phyloP scores from a whole-genome alignment of 768 basidiomycete species.

The Trichaptum fuscoviolaceum region DNA sequence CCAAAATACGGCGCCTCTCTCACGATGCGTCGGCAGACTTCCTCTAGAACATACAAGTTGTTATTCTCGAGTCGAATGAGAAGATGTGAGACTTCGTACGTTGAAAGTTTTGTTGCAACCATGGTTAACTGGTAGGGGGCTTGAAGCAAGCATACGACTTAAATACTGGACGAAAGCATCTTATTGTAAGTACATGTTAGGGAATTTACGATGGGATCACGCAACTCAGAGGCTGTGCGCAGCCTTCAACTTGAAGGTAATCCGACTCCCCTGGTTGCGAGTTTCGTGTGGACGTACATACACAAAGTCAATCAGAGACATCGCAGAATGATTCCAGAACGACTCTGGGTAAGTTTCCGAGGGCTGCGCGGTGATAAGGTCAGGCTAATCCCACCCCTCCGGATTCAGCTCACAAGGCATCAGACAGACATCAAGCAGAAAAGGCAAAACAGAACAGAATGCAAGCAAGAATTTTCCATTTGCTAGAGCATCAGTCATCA shows the following conservation, averaged over 20 bases:
- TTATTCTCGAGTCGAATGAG: not conserved
- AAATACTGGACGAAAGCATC: not conserved
- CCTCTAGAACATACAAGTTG: not conserved
- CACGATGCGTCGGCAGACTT: not conserved
- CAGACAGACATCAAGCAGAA: not conserved
- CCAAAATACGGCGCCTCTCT: not conserved
- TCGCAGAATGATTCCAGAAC: not conserved
- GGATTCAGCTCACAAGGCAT: not conserved
- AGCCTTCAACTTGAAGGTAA: too few species aligned
- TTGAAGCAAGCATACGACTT: not conserved
- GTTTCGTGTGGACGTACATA: too few species aligned
- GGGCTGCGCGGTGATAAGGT: not conserved
- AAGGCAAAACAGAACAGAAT: not conserved
- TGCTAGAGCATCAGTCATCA: constrained; percentile 1
- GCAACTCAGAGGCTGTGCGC: not conserved
- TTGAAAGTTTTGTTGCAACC: not conserved
- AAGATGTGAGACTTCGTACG: not conserved
- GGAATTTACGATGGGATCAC: not conserved
- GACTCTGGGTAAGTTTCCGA: not conserved
- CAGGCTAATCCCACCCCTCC: not conserved
- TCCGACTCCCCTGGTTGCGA: not conserved
- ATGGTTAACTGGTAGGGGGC: not conserved
- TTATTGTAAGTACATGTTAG: not conserved
- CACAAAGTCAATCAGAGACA: not conserved
- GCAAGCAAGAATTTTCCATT: not conserved